Percentiles rank a stretch among this genome's conserved stretches.
Evolutionary conservation across 192 early-diverging fungal species (phyloP).

Genomic region (Nowakowskiella sp.): DNA sequence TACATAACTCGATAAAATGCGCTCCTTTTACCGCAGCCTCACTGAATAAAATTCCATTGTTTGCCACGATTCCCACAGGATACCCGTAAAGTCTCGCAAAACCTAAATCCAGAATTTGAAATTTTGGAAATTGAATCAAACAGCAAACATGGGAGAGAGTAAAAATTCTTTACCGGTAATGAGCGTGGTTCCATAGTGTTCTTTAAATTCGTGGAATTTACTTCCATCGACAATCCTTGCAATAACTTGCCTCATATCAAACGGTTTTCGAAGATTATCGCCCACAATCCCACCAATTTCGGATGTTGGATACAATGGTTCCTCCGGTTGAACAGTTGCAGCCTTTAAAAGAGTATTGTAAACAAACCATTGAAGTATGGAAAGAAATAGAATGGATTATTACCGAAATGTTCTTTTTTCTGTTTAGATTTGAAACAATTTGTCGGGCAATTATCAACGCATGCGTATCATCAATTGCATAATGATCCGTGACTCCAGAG

Average conservation of each 20-base stretch:
- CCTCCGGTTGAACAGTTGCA: conserved; percentile 36
- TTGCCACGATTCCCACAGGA: conserved; percentile 89
- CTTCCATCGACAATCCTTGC: conserved; percentile 90
- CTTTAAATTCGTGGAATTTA: conserved; percentile 88
- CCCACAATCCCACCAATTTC: conserved; percentile 93
- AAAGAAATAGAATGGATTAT: conserved; percentile 4
- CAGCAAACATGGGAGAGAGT: background rate
- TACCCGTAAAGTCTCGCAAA: conserved; percentile 86
- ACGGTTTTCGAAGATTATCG: conserved; percentile 78
- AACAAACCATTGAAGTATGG: conserved; percentile 2
- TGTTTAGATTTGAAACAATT: conserved; percentile 81
- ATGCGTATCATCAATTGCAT: conserved; percentile 78
- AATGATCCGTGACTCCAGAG: conserved; percentile 94
- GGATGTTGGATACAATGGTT: conserved; percentile 68
- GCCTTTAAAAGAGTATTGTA: conserved; percentile 8
- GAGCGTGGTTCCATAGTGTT: conserved; percentile 78
- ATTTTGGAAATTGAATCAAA: background rate
- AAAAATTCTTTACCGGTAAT: conserved; percentile 56
- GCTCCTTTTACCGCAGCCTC: conserved; percentile 92
- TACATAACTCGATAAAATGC: conserved; percentile 89
- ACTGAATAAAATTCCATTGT: conserved; percentile 92
- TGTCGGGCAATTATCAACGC: conserved; percentile 76
- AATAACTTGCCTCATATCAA: conserved; percentile 88
- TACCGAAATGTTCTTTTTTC: conserved; percentile 56
- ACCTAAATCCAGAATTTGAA: conserved; percentile 26